Conservation (phyloP, 768 basidiomycete species). For the Rickenella mellea region DNA sequence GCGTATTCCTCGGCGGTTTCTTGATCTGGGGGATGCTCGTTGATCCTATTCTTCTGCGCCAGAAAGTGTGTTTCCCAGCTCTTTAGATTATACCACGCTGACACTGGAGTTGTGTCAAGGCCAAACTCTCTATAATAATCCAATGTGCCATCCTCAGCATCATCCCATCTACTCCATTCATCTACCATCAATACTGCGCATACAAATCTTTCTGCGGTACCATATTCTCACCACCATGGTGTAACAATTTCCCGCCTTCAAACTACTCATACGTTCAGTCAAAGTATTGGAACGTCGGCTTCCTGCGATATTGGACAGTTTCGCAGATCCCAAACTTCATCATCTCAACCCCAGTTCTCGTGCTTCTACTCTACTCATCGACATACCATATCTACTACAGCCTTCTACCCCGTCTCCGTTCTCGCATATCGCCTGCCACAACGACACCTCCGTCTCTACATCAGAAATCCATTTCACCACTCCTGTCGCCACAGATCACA, state of each 20-base stretch:
- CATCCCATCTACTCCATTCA: slow-evolving; percentile 54
- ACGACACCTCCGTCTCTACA: slow-evolving; percentile 5
- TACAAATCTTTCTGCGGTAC: slow-evolving; percentile 56
- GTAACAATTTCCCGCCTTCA: slow-evolving; percentile 45
- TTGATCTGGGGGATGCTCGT: slow-evolving; percentile 64
- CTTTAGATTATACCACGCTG: no score
- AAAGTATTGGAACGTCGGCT: slow-evolving; percentile 81
- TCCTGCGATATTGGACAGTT: slow-evolving; percentile 78
- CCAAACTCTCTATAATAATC: no score
- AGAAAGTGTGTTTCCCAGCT: slow-evolving; percentile 21
- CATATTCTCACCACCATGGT: slow-evolving; percentile 44
- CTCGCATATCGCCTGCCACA: neutral
- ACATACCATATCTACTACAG: slow-evolving; percentile 19
- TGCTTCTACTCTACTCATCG: slow-evolving; percentile 36
- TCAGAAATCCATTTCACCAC: slow-evolving; percentile 15
- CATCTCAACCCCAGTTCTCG: slow-evolving; percentile 63
- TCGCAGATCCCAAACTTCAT: slow-evolving; percentile 85
- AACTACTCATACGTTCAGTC: slow-evolving; percentile 78
- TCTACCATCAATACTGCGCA: slow-evolving; percentile 59
- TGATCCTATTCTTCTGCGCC: slow-evolving; percentile 35
- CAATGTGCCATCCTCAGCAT: slow-evolving; percentile 32
- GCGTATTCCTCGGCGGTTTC: slow-evolving; percentile 67
- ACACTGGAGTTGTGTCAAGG: no score
- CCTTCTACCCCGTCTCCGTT: slow-evolving; percentile 7
- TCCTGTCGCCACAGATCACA: slow-evolving; percentile 34